Percentiles rank a stretch among this genome's conserved stretches.
Conservation (phyloP, 495 filamentous ascomycete genomes). For the Aspergillus indologenus region DNA sequence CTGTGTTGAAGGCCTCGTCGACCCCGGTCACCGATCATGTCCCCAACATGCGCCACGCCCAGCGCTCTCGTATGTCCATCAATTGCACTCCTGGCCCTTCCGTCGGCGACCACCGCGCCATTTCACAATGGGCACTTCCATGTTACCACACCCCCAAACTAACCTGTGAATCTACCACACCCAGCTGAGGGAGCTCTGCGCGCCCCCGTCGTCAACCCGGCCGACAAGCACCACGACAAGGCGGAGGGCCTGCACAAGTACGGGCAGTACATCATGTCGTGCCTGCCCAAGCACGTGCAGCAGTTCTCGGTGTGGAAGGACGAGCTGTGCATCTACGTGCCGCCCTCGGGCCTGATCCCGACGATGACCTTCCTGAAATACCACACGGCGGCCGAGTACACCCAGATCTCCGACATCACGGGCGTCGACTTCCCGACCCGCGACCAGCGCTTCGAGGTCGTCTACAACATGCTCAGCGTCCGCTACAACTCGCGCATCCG, state of each 20-base stretch:
- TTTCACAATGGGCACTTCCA: not conserved
- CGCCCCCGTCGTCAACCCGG: conserved; percentile 81
- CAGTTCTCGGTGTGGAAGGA: conserved; percentile 99
- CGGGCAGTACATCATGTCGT: conserved; percentile 93
- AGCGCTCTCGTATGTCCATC: conserved; percentile 56
- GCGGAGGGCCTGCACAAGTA: conserved; percentile 84
- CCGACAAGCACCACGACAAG: conserved; percentile 86
- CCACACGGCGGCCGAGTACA: conserved; percentile 96
- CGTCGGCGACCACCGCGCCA: too few relatives aligned
- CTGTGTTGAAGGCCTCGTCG: conserved; percentile 50
- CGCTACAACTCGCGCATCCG: conserved; percentile 95
- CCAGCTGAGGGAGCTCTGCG: conserved; percentile 61
- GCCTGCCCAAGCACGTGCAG: conserved; percentile 95
- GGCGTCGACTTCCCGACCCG: conserved; percentile 93
- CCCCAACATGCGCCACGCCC: conserved; percentile 66
- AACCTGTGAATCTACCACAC: not conserved
- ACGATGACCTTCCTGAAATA: conserved; percentile 95
- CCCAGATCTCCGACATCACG: conserved; percentile 86
- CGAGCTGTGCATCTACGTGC: conserved; percentile 89
- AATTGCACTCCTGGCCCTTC: not conserved
- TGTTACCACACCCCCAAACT: not conserved
- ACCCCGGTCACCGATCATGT: conserved; percentile 30
- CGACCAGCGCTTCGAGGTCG: conserved; percentile 93
- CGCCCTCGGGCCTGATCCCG: conserved; percentile 81
- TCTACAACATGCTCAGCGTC: conserved; percentile 95